Base-by-base conservation (phyloP, 2,329 filamentous ascomycete species). In the Exophiala aquamarina region DNA sequence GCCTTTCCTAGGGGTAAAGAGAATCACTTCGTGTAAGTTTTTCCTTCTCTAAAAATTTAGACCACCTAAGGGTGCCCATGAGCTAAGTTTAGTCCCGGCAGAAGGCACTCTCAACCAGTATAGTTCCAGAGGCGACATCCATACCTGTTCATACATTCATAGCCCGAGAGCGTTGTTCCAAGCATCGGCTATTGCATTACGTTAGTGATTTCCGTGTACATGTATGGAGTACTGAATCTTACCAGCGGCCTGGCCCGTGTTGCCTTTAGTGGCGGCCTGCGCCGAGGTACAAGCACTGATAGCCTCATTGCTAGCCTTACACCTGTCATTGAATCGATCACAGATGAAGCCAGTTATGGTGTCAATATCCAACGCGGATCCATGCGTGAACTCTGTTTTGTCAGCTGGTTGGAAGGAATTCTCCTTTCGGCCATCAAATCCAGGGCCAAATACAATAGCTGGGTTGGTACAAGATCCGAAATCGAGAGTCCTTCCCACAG, bases 341-440 rank as follows among this genome's bases (percentile, higher is more conserved):
- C 72, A 76, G 61, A 75, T 74, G 58, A 77, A 77, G 32, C 63
- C 54, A 8, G 73, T 65, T 53, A 78, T 71, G 54, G 76, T 64
- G 26, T 58, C 66, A 55, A 76, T 75, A 58, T 70, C 71, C 32
- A 70, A 61, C 8, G 76, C 76, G 3, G 74, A 77, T 43, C 76
- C 75, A 63, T 80, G 77, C 63, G 67, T 70, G 66, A 79, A 81
- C 59, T 61, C 63, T 23, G 52, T 45, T 59, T 68, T 59, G 60
- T 75, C 68, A 5, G 60, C 61, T 28, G 72, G 65, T 55, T 71
- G 64, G 52, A 75, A 76, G 8, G 69, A 66, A 17, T 65, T 59
- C 20, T 69, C 64, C 36, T 72, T 63, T 59, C 72, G 72, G 38
- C 75, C 74, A 57, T 78, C 73, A 37, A 75, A 67, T 9, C 72